Base-by-base conservation (phyloP, 345 rosid species). In the Reutealis trisperma region DNA sequence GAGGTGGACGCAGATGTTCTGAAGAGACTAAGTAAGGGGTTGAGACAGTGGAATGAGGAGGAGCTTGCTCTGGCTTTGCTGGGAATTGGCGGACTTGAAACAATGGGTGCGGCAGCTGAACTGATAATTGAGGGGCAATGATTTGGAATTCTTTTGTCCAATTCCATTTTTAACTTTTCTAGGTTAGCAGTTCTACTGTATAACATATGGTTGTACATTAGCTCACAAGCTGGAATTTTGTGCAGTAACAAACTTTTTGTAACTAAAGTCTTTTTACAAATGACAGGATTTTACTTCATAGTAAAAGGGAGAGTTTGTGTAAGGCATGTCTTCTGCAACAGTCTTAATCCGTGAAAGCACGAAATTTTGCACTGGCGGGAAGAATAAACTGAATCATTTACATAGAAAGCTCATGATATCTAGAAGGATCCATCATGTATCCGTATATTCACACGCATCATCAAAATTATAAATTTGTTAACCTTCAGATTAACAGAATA, bases 11-110 rank as follows among this genome's bases (percentile, higher is more conserved):
- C 85, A 63, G 88, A 90, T 64, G 86, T 93, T 77, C 75, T 96
- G 62, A 91, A 86, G 87, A 91, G 96, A 83, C 83, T 93, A 81
- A 91, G 99, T 84, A 89, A 85, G 63, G 91, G 97, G 32, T 82
- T 96, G 80, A 87, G 90, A 84, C 92, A 82, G 70, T 91, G 94
- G 94, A 88, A 92, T 34, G 98, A 93, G 86, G 91, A 85, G 77
- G 99, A 91, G 67, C 83, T 96, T 78, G 97, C 99, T 3, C 82
- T 92, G 27, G 89, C 93, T 22, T 81, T 96, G 79, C 86, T 96
- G n/a, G 90, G 87, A 69, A 84, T 77, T 21, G 96, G 98, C 0
- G 98, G 98, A 67, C 42, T 89, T 19, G 80, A 84, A 55, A 84
- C 95, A 3, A 83, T 89, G 85, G 86, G 92, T 30, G 84, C 89